Conservation (phyloP, 768 basidiomycete genomes). For the Candolleomyces aberdarensis region DNA sequence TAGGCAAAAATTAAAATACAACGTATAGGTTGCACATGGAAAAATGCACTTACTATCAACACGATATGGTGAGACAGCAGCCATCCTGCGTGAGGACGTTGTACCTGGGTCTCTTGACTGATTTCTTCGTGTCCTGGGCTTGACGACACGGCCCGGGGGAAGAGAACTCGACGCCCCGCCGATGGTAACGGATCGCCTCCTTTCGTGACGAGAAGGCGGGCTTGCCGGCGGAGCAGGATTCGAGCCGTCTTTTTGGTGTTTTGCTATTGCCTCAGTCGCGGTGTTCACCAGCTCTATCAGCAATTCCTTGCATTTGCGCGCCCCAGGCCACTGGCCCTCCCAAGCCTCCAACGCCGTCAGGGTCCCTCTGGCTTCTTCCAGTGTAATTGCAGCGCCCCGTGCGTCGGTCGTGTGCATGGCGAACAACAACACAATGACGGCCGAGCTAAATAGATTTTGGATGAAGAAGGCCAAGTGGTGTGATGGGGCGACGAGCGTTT, state of each 20-base stretch:
- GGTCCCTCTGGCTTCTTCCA: constrained; percentile 80
- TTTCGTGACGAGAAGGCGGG: constrained; percentile 40
- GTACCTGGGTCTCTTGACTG: constrained; percentile 57
- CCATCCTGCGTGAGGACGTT: constrained; percentile 47
- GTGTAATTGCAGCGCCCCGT: constrained; percentile 62
- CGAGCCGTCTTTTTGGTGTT: constrained; percentile 23
- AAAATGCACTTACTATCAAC: constrained; percentile 52
- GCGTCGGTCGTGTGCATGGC: constrained; percentile 80
- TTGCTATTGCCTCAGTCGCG: constrained; percentile 62
- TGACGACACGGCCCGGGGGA: constrained; percentile 40
- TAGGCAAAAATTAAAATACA: constrained; percentile 20
- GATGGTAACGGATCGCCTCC: constrained; percentile 56
- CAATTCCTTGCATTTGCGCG: constrained; percentile 81
- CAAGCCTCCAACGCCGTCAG: constrained; percentile 70
- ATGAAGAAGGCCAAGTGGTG: constrained; percentile 89
- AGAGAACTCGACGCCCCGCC: constrained; percentile 34
- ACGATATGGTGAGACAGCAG: constrained; percentile 62
- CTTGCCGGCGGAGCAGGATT: constrained; percentile 16
- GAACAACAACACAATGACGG: constrained; percentile 79
- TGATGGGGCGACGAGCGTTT: constrained; percentile 78
- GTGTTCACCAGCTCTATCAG: constrained; percentile 67
- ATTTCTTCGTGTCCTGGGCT: constrained; percentile 51
- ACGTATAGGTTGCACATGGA: neutral
- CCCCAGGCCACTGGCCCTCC: constrained; percentile 88
- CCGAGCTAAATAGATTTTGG: constrained; percentile 85